Evolutionary conservation across 2,329 filamentous ascomycete species (phyloP).

Genomic region (Sporothrix luriei): DNA sequence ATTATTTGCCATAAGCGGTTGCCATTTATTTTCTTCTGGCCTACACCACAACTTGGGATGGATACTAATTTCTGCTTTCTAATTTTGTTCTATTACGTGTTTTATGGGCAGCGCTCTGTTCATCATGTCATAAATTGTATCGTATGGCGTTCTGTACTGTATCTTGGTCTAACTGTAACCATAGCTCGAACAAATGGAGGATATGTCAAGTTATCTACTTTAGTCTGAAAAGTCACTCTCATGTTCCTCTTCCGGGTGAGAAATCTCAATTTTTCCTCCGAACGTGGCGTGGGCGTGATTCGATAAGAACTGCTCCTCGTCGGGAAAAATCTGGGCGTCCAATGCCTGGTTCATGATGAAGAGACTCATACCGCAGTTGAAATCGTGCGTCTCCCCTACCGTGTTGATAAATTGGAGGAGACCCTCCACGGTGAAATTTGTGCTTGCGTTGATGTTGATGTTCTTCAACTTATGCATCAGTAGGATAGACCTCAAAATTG

Average conservation of each 20-base stretch:
- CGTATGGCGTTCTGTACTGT: conserved; percentile 21
- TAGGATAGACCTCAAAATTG: conserved; percentile 45
- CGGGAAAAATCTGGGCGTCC: conserved; percentile 39
- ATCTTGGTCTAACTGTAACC: neutral
- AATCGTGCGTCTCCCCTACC: conserved; percentile 40
- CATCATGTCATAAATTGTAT: conserved; percentile 20
- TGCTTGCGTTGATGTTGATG: conserved; percentile 58
- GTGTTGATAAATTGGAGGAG: conserved; percentile 49
- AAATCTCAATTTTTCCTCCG: conserved; percentile 44
- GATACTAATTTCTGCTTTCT: neutral
- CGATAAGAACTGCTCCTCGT: conserved; percentile 39
- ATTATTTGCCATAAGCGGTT: neutral
- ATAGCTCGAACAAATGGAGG: neutral
- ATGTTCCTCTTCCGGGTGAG: conserved; percentile 45
- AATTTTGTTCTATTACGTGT: neutral
- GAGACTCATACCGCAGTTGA: conserved; percentile 40
- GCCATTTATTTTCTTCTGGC: neutral
- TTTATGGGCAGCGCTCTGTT: neutral
- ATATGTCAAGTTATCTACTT: neutral
- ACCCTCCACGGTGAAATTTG: conserved; percentile 56
- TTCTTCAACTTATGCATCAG: conserved; percentile 52
- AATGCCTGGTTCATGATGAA: conserved; percentile 44
- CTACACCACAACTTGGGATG: neutral
- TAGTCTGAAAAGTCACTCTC: conserved; percentile 44
- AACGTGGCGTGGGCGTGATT: conserved; percentile 38